Conservation (phyloP, 805 yeast genomes). For the Priceomyces melissophilus region DNA sequence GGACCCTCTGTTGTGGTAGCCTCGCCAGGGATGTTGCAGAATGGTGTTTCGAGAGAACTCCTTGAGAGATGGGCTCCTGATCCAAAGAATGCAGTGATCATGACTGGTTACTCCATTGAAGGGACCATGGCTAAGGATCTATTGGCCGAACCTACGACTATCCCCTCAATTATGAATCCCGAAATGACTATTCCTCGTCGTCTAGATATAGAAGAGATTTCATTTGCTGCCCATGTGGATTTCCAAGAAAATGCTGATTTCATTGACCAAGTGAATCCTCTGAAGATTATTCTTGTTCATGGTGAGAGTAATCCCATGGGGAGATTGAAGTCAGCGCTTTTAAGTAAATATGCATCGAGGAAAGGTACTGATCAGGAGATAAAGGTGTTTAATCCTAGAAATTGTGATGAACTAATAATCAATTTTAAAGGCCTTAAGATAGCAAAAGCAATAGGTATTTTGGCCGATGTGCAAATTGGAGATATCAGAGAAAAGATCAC, state of each 20-base stretch:
- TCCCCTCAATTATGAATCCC: slow-evolving; percentile 78
- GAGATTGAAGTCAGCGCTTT: slow-evolving; percentile 84
- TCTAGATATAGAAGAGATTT: slow-evolving; percentile 83
- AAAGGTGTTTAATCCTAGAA: slow-evolving; percentile 86
- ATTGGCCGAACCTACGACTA: slow-evolving; percentile 84
- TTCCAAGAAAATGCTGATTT: slow-evolving; percentile 89
- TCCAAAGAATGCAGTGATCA: slow-evolving; percentile 76
- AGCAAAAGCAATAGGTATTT: slow-evolving; percentile 64
- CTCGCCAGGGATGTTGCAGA: slow-evolving; percentile 97
- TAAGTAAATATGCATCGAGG: slow-evolving; percentile 77
- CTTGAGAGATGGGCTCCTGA: slow-evolving; percentile 98
- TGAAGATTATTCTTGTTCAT: slow-evolving; percentile 85
- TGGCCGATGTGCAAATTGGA: slow-evolving; percentile 45
- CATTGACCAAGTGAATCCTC: slow-evolving; percentile 83
- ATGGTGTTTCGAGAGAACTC: slow-evolving; percentile 87
- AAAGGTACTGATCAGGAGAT: slow-evolving; percentile 88
- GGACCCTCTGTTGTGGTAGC: slow-evolving; percentile 97
- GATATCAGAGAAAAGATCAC: slow-evolving; percentile 35
- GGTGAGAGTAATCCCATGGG: slow-evolving; percentile 99
- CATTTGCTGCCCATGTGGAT: slow-evolving; percentile 99
- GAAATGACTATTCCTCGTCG: slow-evolving; percentile 85
- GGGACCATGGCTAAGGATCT: slow-evolving; percentile 96
- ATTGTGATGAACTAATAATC: slow-evolving; percentile 74
- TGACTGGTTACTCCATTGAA: slow-evolving; percentile 97
- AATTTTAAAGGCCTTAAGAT: slow-evolving; percentile 79